Percentiles rank a stretch among this genome's conserved stretches.
These are phyloP conservation scores for Chimonanthus salicifolius DNA, from an alignment of 164 flowering plant species.

Conservation along the genomic window DNA sequence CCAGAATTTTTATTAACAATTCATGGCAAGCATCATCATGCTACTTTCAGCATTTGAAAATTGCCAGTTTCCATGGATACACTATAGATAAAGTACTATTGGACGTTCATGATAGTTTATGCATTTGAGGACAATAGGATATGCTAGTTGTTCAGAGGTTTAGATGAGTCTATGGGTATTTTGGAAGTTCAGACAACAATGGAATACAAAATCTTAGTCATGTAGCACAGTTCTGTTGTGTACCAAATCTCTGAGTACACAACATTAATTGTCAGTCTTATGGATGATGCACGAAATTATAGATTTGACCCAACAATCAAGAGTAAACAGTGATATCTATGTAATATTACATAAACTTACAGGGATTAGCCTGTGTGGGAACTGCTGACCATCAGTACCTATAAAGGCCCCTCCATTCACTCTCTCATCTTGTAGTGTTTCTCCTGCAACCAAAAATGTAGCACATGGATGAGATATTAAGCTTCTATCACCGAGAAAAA, in stretches of 20 bases:
- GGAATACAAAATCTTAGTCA: neutral
- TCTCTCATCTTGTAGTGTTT: slow-evolving; percentile 94
- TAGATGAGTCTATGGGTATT: neutral
- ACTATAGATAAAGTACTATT: too few species aligned
- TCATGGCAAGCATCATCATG: neutral
- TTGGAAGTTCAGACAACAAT: neutral
- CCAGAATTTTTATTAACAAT: neutral
- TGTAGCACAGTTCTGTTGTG: neutral
- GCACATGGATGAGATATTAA: neutral
- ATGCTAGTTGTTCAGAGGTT: neutral
- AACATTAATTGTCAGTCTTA: neutral
- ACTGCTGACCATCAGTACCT: slow-evolving; percentile 78
- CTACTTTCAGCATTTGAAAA: neutral
- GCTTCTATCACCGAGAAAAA: neutral
- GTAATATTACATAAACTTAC: slow-evolving; percentile 34
- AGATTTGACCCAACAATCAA: neutral
- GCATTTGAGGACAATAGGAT: neutral
- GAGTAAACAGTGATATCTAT: neutral
- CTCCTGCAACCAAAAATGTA: slow-evolving; percentile 42
- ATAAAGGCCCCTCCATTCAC: slow-evolving; percentile 78
- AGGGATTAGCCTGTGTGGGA: slow-evolving; percentile 90
- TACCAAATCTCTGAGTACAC: neutral
- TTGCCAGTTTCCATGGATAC: neutral
- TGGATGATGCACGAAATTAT: neutral
- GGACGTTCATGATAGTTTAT: neutral